These are phyloP conservation scores for Blepharisma stoltei DNA, from an alignment of 73 alveolate genomes.

Conservation along the genomic window DNA sequence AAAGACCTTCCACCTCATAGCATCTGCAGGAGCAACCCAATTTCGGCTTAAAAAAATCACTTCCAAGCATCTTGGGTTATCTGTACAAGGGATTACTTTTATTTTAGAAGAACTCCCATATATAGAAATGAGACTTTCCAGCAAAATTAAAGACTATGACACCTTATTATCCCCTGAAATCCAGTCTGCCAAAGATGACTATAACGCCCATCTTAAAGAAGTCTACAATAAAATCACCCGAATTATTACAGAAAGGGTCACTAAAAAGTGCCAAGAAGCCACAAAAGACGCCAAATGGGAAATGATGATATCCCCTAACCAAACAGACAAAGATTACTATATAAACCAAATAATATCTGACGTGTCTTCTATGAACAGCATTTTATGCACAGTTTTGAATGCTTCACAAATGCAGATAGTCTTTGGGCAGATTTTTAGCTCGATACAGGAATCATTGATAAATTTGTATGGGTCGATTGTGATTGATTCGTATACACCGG, in stretches of 20 bases:
- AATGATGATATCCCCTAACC: slow-evolving; percentile 20
- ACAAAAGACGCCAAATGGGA: slow-evolving; percentile 20
- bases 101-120: background rate
- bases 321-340: slow-evolving; percentile 11
- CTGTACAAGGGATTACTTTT: slow-evolving; percentile 21
- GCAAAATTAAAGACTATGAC: background rate
- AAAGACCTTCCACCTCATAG: background rate
- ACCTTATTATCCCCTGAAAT: background rate
- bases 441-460: background rate
- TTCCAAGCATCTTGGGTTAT: slow-evolving; percentile 1
- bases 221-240: background rate
- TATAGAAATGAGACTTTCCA: background rate
- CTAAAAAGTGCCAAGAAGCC: background rate
- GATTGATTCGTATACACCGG: slow-evolving; percentile 15
- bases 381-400: background rate
- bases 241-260: background rate
- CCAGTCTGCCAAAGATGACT: background rate
- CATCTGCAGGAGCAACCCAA: background rate
- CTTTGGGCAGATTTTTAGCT: background rate
- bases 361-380: slow-evolving; percentile 21
- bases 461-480: background rate
- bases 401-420: background rate
- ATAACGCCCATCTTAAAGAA: background rate
- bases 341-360: slow-evolving; percentile 10
- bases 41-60: background rate